Conservation (phyloP, 2,329 filamentous ascomycete genomes). For the Pestalotiopsis sp. region DNA sequence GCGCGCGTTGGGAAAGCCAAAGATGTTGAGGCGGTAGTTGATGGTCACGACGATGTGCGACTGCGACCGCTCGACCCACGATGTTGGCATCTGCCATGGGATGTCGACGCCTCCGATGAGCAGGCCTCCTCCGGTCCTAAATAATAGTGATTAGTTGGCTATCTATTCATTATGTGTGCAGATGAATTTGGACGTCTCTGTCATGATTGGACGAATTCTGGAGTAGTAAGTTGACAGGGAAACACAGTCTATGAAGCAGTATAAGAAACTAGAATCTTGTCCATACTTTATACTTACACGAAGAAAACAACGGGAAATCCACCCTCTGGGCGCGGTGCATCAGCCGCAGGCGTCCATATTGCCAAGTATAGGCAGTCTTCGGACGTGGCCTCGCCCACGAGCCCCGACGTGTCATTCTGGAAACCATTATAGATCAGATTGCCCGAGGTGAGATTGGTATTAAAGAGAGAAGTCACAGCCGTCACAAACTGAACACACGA, state of each 20-base stretch:
- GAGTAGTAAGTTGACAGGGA: too few species aligned
- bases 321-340: constrained; percentile 12
- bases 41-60: constrained; percentile 36
- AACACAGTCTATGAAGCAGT: too few species aligned
- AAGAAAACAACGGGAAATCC: constrained; percentile 40
- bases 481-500: constrained; percentile 36
- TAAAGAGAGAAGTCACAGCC: constrained; percentile 27
- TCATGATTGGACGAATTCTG: too few species aligned
- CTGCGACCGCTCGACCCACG: constrained; percentile 30
- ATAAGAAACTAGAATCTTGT: too few species aligned
- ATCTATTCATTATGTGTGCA: too few species aligned
- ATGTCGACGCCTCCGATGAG: constrained; percentile 36
- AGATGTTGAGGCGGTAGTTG: constrained; percentile 39
- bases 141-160: neutral
- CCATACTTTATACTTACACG: constrained; percentile 11
- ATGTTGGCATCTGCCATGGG: constrained; percentile 38
- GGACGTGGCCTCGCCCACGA: constrained; percentile 16
- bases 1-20: constrained; percentile 31
- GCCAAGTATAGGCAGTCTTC: constrained; percentile 37
- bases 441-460: constrained; percentile 27
- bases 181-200: too few species aligned
- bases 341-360: constrained; percentile 36
- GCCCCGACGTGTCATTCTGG: constrained; percentile 25
- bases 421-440: constrained; percentile 31
- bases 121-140: constrained; percentile 37